These are phyloP conservation scores for Orbilia quercus DNA, from an alignment of 2,329 filamentous ascomycete species.

Conservation along the genomic window DNA sequence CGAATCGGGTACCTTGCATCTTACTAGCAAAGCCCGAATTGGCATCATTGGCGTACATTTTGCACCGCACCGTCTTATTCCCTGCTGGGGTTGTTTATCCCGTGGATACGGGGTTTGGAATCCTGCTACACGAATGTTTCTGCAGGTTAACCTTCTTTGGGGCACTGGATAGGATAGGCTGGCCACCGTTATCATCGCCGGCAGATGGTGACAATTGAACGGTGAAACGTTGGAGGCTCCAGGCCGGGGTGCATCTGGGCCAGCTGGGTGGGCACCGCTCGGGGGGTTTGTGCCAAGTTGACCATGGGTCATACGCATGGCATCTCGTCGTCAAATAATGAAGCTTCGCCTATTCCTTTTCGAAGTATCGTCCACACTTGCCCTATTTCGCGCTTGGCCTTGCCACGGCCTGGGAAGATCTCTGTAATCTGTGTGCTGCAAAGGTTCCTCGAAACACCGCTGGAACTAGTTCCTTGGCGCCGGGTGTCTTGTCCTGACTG, in stretches of 20 bases:
- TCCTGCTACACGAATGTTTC: constrained; percentile 51
- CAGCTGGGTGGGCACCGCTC: no score
- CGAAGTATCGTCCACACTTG: constrained; percentile 23
- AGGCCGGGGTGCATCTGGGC: constrained; percentile 26
- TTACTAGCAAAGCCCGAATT: constrained; percentile 9
- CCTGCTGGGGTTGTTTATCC: constrained; percentile 52
- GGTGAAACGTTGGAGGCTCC: constrained; percentile 50
- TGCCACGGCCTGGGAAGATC: constrained; percentile 13
- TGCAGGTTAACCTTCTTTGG: constrained; percentile 9
- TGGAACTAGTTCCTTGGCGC: constrained; percentile 52
- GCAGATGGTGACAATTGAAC: constrained; percentile 6
- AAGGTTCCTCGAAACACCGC: constrained; percentile 37
- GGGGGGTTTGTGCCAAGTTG: no score
- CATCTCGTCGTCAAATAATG: background rate
- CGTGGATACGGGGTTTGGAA: constrained; percentile 46
- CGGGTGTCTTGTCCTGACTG: constrained; percentile 32
- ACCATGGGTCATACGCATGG: no score
- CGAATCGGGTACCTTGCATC: constrained; percentile 45
- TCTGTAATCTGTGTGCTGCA: constrained; percentile 35
- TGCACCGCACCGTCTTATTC: constrained; percentile 39
- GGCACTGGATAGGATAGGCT: no score
- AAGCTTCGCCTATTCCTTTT: constrained; percentile 40
- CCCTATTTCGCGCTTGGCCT: constrained; percentile 27
- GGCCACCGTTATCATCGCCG: constrained; percentile 4
- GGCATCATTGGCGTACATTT: no score